phyloP scores from a whole-genome alignment of 129 eudicot genomes.

The Chrysanthemum makinoi region DNA sequence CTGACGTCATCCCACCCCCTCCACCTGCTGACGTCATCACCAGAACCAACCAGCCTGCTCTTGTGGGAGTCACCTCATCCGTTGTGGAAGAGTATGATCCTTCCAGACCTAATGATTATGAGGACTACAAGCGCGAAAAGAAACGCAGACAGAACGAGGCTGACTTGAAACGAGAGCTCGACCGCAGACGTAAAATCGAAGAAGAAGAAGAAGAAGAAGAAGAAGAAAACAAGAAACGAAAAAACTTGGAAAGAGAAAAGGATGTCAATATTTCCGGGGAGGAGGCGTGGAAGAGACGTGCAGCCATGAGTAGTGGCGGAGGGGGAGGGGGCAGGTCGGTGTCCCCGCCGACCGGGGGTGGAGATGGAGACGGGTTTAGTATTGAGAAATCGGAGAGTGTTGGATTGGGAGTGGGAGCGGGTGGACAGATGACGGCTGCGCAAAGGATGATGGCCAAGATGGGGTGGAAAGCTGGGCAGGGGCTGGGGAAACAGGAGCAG shows the following conservation, averaged over 20 bases:
- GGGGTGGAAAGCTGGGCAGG: constrained; percentile 99
- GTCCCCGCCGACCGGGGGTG: constrained; percentile 44
- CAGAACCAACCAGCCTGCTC: constrained; percentile 54
- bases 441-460: constrained; percentile 99
- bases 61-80: constrained; percentile 66
- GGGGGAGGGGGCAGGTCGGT: constrained; percentile 45
- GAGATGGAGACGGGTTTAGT: constrained; percentile 51
- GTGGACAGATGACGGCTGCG: constrained; percentile 94
- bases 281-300: constrained; percentile 88
- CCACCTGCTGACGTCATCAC: constrained; percentile 15
- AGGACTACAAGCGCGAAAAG: constrained; percentile 74
- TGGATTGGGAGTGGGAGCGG: constrained; percentile 90
- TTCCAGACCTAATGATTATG: constrained; percentile 89
- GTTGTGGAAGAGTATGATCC: constrained; percentile 89
- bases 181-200: constrained; percentile 59
- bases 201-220: constrained; percentile 45
- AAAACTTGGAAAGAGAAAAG: constrained; percentile 38
- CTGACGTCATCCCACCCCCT: constrained; percentile 16
- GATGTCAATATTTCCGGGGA: constrained; percentile 72
- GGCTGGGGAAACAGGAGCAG: constrained; percentile 88
- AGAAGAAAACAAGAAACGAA: constrained; percentile 37
- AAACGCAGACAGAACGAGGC: constrained; percentile 47
- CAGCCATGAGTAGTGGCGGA: constrained; percentile 64
- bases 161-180: constrained; percentile 48
- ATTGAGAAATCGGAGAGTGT: constrained; percentile 83